phyloP scores from a whole-genome alignment of 1,284 basidiomycete species.

The Pseudozyma sp. region DNA sequence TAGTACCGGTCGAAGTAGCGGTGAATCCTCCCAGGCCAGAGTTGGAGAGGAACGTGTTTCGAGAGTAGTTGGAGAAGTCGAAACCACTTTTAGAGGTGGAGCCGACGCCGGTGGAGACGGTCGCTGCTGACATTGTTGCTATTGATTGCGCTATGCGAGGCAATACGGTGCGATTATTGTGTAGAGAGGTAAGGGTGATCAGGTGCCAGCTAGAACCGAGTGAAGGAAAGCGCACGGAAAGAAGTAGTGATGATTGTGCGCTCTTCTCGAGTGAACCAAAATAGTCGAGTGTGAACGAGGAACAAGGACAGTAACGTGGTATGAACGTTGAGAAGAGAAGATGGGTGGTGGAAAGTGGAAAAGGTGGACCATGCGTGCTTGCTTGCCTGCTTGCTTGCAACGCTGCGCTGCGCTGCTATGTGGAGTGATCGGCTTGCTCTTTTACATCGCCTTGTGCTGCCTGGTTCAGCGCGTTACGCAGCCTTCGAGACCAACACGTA shows the following conservation, averaged over 20 bases:
- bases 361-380: conserved; percentile 29
- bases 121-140: conserved; percentile 15
- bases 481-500: conserved; percentile 22
- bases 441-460: conserved; percentile 9
- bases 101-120: neutral
- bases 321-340: neutral
- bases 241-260: no score
- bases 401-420: conserved; percentile 7
- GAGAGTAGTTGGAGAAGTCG: conserved; percentile 78
- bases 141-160: neutral
- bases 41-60: conserved; percentile 83
- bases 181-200: neutral
- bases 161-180: neutral
- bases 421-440: conserved; percentile 42
- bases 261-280: no score
- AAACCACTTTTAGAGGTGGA: conserved; percentile 72
- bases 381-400: no score
- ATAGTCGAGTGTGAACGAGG: neutral
- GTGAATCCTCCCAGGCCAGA: conserved; percentile 72
- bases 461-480: conserved; percentile 13
- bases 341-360: conserved; percentile 2
- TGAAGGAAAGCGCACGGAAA: no score
- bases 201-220: neutral
- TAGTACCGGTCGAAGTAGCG: conserved; percentile 82
- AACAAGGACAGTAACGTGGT: neutral